Conservation (phyloP, 2,329 filamentous ascomycete genomes). For the Gliomastix tumulicola region DNA sequence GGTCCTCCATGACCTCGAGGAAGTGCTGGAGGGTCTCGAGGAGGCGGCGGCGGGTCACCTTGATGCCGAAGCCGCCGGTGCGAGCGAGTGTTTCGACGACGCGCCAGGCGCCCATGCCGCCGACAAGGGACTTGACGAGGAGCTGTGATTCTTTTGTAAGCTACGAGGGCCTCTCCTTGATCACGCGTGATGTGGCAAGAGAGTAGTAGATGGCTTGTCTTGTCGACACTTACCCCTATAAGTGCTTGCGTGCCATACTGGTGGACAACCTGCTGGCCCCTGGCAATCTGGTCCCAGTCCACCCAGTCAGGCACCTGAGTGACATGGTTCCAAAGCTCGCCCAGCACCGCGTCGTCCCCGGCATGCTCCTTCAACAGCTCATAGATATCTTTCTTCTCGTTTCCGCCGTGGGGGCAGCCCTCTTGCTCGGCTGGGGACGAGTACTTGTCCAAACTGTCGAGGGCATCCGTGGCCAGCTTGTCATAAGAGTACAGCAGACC, state of each 20-base stretch:
- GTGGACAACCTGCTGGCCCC: conserved; percentile 73
- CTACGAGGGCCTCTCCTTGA: not conserved
- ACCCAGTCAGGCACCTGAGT: conserved; percentile 68
- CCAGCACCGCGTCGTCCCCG: conserved; percentile 43
- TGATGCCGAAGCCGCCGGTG: conserved; percentile 66
- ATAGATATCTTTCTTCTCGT: conserved; percentile 50
- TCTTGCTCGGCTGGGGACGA: conserved; percentile 23
- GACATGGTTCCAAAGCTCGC: conserved; percentile 57
- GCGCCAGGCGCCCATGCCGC: conserved; percentile 65
- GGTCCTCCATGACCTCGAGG: conserved; percentile 59
- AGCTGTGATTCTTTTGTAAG: conserved; percentile 26
- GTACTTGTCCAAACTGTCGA: conserved; percentile 57
- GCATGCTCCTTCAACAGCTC: conserved; percentile 52
- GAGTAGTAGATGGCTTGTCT: no score
- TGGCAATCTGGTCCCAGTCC: conserved; percentile 66
- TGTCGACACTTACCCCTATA: conserved; percentile 40
- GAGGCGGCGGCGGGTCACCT: conserved; percentile 56
- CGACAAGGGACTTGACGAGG: conserved; percentile 59
- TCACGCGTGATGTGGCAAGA: not conserved
- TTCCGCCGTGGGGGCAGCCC: conserved; percentile 15
- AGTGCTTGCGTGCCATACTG: conserved; percentile 64
- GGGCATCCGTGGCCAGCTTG: conserved; percentile 56
- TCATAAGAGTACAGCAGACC: conserved; percentile 63
- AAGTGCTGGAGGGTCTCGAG: conserved; percentile 70
- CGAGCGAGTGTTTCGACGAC: conserved; percentile 68